A percentile compares a stretch with the other conserved stretches of the same genome.
Conservation (phyloP, 2,329 filamentous ascomycete species). For the Seiridium unicorne region DNA sequence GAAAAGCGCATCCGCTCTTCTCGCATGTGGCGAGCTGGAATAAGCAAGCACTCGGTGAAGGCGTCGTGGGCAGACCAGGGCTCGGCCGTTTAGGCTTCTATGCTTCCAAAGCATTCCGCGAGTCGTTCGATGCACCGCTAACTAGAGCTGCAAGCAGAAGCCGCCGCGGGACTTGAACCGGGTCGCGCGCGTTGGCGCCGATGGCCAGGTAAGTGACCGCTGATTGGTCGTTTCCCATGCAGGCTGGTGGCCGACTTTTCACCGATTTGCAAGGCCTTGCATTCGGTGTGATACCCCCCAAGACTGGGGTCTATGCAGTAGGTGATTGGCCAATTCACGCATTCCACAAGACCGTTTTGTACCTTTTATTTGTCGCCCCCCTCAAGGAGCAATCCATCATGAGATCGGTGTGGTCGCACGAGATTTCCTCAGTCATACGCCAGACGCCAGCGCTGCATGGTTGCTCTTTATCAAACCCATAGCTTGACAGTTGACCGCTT, state of each 20-base stretch:
- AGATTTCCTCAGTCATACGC: too few species aligned
- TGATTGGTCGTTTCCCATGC: neutral
- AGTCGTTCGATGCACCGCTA: neutral
- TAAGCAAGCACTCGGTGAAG: neutral
- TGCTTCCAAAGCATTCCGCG: too few species aligned
- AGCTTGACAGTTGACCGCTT: too few species aligned
- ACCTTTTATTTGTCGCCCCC: too few species aligned
- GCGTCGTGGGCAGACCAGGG: neutral
- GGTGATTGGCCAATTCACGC: neutral
- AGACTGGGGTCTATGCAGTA: neutral
- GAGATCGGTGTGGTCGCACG: too few species aligned
- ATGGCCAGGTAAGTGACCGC: neutral
- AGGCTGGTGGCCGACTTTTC: neutral
- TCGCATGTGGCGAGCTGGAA: neutral
- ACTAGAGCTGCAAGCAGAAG: too few species aligned
- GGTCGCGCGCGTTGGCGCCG: too few species aligned
- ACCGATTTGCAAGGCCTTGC: slow-evolving; percentile 7
- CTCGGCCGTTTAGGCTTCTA: too few species aligned
- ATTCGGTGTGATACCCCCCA: neutral
- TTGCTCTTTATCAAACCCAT: too few species aligned
- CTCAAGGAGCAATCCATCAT: too few species aligned
- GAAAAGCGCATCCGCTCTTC: neutral
- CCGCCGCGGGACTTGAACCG: too few species aligned
- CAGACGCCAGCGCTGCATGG: too few species aligned
- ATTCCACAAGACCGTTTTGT: neutral